A percentile compares a stretch with the other conserved stretches of the same genome.
These are phyloP conservation scores for Heterobasidion parviporum DNA, from an alignment of 1,284 basidiomycete species.

Conservation along the genomic window DNA sequence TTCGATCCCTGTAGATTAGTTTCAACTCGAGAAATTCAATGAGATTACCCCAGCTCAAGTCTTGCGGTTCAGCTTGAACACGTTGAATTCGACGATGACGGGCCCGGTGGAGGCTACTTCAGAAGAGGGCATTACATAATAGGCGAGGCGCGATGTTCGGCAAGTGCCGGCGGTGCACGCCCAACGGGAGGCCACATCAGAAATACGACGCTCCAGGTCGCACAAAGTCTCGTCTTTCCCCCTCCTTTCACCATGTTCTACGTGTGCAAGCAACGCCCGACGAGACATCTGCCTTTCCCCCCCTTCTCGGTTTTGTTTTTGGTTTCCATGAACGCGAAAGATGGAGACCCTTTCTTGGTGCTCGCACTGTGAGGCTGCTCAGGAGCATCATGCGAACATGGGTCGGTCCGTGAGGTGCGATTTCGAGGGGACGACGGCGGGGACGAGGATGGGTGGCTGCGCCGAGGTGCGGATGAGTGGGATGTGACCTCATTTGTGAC, in stretches of 20 bases:
- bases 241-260: not conserved
- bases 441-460: not conserved
- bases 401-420: no score
- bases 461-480: not conserved
- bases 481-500: not conserved
- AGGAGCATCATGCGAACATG: no score
- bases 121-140: no score
- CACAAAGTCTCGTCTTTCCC: not conserved
- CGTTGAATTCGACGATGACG: no score
- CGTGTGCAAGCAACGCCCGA: not conserved
- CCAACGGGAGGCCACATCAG: not conserved
- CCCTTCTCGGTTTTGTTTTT: not conserved
- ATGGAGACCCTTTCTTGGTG: no score
- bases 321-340: not conserved
- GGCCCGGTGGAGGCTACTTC: no score
- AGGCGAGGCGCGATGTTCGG: not conserved
- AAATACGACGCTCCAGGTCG: not conserved
- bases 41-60: no score
- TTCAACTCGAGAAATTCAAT: no score
- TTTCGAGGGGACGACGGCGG: no score
- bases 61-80: no score
- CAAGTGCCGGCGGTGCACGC: not conserved
- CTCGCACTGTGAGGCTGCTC: no score
- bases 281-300: not conserved
- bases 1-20: no score